Conservation (phyloP, 2,329 filamentous ascomycete genomes). For the Fragosphaeria purpurea region DNA sequence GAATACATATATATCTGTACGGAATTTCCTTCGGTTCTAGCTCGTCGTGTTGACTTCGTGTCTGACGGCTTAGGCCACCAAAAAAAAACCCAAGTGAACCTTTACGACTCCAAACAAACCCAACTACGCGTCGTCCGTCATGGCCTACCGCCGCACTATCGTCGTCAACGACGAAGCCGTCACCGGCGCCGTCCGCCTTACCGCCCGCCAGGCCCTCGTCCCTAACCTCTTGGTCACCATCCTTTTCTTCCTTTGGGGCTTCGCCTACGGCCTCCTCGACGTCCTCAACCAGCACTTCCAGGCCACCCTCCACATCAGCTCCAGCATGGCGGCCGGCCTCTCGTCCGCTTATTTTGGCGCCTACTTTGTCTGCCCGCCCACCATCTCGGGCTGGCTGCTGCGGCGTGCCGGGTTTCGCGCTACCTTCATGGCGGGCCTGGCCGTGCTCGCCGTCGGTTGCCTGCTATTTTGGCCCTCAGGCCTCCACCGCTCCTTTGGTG, state of each 20-base stretch:
- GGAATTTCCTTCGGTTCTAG: too few species aligned
- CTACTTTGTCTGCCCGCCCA: constrained; percentile 27
- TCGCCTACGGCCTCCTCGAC: constrained; percentile 26
- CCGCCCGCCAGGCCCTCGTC: constrained; percentile 23
- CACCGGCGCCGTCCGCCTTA: constrained; percentile 23
- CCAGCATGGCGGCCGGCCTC: constrained; percentile 35
- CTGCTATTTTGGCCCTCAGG: constrained; percentile 50
- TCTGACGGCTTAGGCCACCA: too few species aligned
- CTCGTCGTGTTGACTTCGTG: too few species aligned
- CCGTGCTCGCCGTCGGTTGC: constrained; percentile 44
- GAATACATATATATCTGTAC: too few species aligned
- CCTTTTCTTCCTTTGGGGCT: constrained; percentile 28
- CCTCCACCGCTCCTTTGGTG: constrained; percentile 44
- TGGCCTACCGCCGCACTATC: constrained; percentile 20
- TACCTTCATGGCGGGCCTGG: constrained; percentile 55
- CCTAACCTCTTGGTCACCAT: constrained; percentile 24
- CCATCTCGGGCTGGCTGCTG: constrained; percentile 41
- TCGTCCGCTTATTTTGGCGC: constrained; percentile 43
- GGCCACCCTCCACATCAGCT: constrained; percentile 32
- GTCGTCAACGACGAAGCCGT: constrained; percentile 23
- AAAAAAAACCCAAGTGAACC: too few species aligned
- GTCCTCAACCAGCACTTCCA: constrained; percentile 43
- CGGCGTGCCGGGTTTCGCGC: constrained; percentile 55
- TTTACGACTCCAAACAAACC: too few species aligned
- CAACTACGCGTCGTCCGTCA: too few species aligned